Evolutionary conservation across 768 basidiomycete species (phyloP).

Genomic region (Pulveroboletus ravenelii): DNA sequence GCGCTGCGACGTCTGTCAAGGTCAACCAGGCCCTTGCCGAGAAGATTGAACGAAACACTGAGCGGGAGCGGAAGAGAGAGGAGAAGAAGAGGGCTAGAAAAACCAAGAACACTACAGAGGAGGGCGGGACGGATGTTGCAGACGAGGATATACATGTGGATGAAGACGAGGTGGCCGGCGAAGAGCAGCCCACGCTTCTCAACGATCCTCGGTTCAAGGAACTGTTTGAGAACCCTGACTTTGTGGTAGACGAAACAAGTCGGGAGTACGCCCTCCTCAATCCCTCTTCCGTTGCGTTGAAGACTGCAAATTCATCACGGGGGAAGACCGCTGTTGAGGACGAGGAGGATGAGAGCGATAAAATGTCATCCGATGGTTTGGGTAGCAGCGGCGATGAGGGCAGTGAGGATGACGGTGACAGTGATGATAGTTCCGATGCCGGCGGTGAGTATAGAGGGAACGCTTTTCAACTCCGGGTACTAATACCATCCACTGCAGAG

Average conservation of each 20-base stretch:
- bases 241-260: constrained; percentile 82
- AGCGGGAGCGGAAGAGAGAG: constrained; percentile 51
- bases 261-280: constrained; percentile 92
- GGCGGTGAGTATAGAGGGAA: constrained; percentile 39
- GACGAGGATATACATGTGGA: constrained; percentile 33
- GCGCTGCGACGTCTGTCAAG: constrained; percentile 23
- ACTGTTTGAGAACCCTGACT: constrained; percentile 88
- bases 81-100: constrained; percentile 50
- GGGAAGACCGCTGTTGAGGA: constrained; percentile 81
- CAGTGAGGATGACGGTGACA: constrained; percentile 41
- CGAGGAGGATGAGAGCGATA: constrained; percentile 85
- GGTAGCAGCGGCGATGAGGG: constrained; percentile 39
- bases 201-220: constrained; percentile 86
- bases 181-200: constrained; percentile 48
- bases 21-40: constrained; percentile 83
- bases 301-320: constrained; percentile 34
- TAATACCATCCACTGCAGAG: constrained; percentile 31
- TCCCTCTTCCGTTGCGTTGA: constrained; percentile 71
- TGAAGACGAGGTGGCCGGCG: constrained; percentile 16
- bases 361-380: constrained; percentile 54
- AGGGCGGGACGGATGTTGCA: constrained; percentile 29
- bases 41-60: constrained; percentile 55
- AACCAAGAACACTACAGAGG: constrained; percentile 35
- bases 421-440: constrained; percentile 52
- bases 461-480: constrained; percentile 10